Evolutionary conservation across 805 yeast species (phyloP).

Genomic region (Priceomyces melissophilus): DNA sequence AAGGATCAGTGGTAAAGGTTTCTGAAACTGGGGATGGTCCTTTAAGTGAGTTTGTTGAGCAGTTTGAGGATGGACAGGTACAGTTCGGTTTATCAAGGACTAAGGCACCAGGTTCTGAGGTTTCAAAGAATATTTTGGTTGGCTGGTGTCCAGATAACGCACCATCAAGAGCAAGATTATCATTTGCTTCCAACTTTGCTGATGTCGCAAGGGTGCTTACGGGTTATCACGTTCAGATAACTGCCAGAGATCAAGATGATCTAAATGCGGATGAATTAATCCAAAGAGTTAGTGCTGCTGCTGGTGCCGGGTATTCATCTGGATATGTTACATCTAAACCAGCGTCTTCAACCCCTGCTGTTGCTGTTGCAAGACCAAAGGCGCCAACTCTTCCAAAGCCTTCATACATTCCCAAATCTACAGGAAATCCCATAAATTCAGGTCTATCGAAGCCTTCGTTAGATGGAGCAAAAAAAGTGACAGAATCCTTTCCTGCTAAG

Average conservation of each 20-base stretch:
- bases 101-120: slow-evolving; percentile 87
- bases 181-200: slow-evolving; percentile 75
- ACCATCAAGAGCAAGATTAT: slow-evolving; percentile 69
- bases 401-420: slow-evolving; percentile 30
- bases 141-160: slow-evolving; percentile 99
- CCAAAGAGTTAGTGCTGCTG: slow-evolving; percentile 78
- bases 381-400: slow-evolving; percentile 15
- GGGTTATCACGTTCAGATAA: slow-evolving; percentile 93
- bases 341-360: slow-evolving; percentile 23
- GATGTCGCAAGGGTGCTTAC: slow-evolving; percentile 65
- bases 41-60: slow-evolving; percentile 71
- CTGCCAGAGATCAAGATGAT: slow-evolving; percentile 94
- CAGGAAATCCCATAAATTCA: slow-evolving; percentile 40
- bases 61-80: slow-evolving; percentile 82
- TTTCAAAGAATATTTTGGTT: slow-evolving; percentile 74
- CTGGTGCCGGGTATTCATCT: slow-evolving; percentile 91
- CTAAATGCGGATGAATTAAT: slow-evolving; percentile 74
- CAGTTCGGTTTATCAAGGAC: slow-evolving; percentile 90
- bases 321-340: slow-evolving; percentile 30
- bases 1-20: slow-evolving; percentile 46
- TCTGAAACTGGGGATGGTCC: slow-evolving; percentile 56
- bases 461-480: slow-evolving; percentile 1
- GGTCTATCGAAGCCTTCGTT: slow-evolving; percentile 25
- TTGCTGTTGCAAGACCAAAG: slow-evolving; percentile 27
- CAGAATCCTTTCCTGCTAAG: slow-evolving; percentile 12